Evolutionary conservation across 768 basidiomycete genomes (phyloP).

Genomic region (Lentinula guzmanii): DNA sequence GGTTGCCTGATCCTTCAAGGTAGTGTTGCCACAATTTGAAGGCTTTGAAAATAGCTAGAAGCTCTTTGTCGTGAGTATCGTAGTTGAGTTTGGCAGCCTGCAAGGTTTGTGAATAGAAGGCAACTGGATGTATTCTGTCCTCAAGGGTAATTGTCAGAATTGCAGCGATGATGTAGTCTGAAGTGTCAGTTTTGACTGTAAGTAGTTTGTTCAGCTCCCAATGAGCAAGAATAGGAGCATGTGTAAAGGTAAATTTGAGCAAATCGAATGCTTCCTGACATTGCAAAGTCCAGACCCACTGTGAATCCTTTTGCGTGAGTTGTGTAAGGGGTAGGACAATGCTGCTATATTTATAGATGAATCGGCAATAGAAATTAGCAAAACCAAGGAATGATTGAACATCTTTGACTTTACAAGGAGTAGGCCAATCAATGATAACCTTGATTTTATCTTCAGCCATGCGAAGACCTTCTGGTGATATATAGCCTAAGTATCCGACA

Average conservation of each 20-base stretch:
- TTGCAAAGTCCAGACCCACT: conserved; percentile 20
- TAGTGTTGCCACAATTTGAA: too few species aligned
- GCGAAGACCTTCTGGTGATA: too few species aligned
- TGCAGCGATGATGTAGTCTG: conserved; percentile 24
- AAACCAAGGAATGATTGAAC: too few species aligned
- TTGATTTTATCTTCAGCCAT: too few species aligned
- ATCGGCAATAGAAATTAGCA: conserved; percentile 8
- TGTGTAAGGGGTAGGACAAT: conserved; percentile 20
- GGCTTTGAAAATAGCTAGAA: too few species aligned
- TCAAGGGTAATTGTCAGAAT: conserved; percentile 28
- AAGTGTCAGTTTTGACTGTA: conserved; percentile 24
- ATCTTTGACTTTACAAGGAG: too few species aligned
- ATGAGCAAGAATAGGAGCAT: conserved; percentile 20
- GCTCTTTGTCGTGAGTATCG: neutral
- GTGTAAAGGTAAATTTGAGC: conserved; percentile 20
- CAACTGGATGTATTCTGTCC: conserved; percentile 33
- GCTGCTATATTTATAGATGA: conserved; percentile 25
- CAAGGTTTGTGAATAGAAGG: conserved; percentile 23
- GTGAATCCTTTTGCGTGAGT: conserved; percentile 17
- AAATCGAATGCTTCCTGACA: conserved; percentile 19
- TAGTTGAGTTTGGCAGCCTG: neutral
- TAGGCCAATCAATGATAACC: too few species aligned
- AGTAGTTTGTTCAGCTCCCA: conserved; percentile 9
- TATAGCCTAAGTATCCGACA: too few species aligned
- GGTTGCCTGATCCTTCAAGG: too few species aligned